Percentiles rank a stretch among this genome's conserved stretches.
Evolutionary conservation across 2,329 filamentous ascomycete species (phyloP).

Genomic region (Xylariales sp.): DNA sequence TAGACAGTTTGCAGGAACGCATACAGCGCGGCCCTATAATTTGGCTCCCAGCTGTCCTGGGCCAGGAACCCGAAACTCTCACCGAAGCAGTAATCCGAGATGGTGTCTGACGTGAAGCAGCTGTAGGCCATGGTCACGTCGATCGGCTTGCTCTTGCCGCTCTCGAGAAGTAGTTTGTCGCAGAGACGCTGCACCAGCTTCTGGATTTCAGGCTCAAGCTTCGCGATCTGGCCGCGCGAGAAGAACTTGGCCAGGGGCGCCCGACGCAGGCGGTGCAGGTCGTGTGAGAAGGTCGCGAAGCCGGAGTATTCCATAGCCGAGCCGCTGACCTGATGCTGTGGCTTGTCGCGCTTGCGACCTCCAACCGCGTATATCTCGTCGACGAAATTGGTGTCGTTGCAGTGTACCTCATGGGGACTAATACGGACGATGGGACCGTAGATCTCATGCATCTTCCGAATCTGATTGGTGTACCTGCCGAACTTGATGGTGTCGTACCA

Average conservation of each 20-base stretch:
- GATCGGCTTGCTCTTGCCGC: conserved; percentile 21
- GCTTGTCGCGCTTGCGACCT: conserved; percentile 20
- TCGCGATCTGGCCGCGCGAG: conserved; percentile 25
- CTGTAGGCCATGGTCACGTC: conserved; percentile 32
- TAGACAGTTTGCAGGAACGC: conserved; percentile 17
- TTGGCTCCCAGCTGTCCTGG: conserved; percentile 31
- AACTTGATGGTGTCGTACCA: conserved; percentile 32
- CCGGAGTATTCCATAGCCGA: conserved; percentile 17
- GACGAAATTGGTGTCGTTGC: conserved; percentile 28
- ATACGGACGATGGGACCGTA: conserved; percentile 38
- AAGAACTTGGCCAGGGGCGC: conserved; percentile 29
- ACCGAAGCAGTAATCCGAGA: conserved; percentile 33
- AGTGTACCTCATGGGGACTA: conserved; percentile 35
- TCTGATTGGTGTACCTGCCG: conserved; percentile 30
- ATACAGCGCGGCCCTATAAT: conserved; percentile 22
- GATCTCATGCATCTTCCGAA: conserved; percentile 30
- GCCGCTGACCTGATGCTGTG: conserved; percentile 14
- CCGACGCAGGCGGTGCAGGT: conserved; percentile 28
- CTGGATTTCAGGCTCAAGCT: conserved; percentile 15
- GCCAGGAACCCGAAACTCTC: conserved; percentile 29
- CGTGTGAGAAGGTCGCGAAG: conserved; percentile 22
- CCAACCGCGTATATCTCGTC: conserved; percentile 33
- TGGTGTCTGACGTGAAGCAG: conserved; percentile 35
- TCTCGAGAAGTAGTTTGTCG: conserved; percentile 25
- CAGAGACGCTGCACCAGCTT: conserved; percentile 15